Evolutionary conservation across 768 basidiomycete genomes (phyloP).

Genomic region (Leccinellum rugosiceps): DNA sequence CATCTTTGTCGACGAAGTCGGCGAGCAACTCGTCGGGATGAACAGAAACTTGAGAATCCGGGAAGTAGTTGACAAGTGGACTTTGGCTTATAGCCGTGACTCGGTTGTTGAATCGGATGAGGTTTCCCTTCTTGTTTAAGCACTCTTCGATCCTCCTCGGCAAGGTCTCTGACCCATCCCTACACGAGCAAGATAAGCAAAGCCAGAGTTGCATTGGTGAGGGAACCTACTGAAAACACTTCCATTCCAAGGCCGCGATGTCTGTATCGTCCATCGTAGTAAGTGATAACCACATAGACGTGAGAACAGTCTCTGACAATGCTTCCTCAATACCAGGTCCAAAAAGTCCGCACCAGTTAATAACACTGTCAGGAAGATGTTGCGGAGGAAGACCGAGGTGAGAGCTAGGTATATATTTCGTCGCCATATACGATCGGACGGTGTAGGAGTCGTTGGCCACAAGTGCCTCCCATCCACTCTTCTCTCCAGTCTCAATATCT

Average conservation of each 20-base stretch:
- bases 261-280: neutral
- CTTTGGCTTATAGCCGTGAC: slow-evolving; percentile 5
- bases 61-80: neutral
- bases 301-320: too few species aligned
- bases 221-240: slow-evolving; percentile 6
- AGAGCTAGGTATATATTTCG: too few species aligned
- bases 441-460: too few species aligned
- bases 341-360: too few species aligned
- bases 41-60: too few species aligned
- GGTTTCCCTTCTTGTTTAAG: neutral
- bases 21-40: neutral
- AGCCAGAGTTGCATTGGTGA: neutral
- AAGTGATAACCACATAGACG: too few species aligned
- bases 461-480: too few species aligned
- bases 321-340: too few species aligned
- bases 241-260: slow-evolving; percentile 2
- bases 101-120: neutral
- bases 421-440: too few species aligned
- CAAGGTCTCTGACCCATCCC: slow-evolving; percentile 3
- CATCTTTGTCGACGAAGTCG: neutral
- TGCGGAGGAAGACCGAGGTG: too few species aligned
- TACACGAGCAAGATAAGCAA: neutral
- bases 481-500: too few species aligned
- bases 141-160: slow-evolving; percentile 3
- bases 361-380: too few species aligned